Conservation (phyloP, 305 asterid genomes). For the Withania somnifera region DNA sequence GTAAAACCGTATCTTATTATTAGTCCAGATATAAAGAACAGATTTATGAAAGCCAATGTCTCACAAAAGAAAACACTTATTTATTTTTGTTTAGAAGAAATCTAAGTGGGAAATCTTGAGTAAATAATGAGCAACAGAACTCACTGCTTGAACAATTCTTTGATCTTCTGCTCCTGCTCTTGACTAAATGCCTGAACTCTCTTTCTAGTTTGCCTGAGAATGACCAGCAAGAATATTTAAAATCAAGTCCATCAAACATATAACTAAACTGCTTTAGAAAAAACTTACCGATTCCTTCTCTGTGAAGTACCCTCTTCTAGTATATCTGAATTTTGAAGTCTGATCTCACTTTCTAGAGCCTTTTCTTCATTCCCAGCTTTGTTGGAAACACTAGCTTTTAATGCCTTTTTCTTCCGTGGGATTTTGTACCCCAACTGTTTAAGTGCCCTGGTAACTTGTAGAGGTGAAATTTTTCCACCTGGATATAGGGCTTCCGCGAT, state of each 20-base stretch:
- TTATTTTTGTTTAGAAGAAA: neutral
- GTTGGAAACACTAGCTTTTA: constrained; percentile 18
- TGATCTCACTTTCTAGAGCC: constrained; percentile 13
- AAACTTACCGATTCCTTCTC: constrained; percentile 56
- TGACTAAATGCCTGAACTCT: constrained; percentile 59
- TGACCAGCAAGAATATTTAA: constrained; percentile 6
- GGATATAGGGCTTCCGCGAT: constrained; percentile 54
- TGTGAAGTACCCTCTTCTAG: constrained; percentile 27
- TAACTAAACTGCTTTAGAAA: constrained; percentile 3
- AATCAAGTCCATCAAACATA: constrained; percentile 7
- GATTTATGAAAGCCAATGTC: neutral
- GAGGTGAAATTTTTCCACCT: constrained; percentile 38
- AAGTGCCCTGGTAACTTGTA: constrained; percentile 43
- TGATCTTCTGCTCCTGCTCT: constrained; percentile 72
- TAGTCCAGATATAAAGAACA: neutral
- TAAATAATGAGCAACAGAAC: constrained; percentile 16
- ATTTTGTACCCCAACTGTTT: constrained; percentile 48
- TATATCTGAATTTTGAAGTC: constrained; percentile 17
- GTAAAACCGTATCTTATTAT: neutral
- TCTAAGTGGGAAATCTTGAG: neutral
- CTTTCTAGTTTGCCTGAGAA: constrained; percentile 64
- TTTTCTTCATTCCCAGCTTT: constrained; percentile 15
- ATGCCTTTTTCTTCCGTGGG: constrained; percentile 37
- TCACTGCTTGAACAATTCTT: constrained; percentile 77
- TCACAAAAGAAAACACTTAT: neutral